Evolutionary conservation across 1,139 yeast species (phyloP).

Genomic region (Arxiozyma heterogenica): DNA sequence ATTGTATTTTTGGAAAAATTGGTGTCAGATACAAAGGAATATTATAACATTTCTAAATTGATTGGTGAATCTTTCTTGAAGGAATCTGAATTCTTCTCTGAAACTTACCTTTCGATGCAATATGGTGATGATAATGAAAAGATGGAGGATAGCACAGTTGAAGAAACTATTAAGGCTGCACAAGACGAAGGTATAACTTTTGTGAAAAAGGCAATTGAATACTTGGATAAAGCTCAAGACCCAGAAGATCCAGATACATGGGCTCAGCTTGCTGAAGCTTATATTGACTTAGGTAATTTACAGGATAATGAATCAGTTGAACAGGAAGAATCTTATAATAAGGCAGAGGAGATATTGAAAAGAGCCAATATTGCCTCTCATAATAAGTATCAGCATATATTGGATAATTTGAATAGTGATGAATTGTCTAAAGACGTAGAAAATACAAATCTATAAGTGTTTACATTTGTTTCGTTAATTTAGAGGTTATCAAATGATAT

Average conservation of each 20-base stretch:
- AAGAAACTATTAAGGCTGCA: conserved; percentile 31
- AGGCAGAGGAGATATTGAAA: conserved; percentile 55
- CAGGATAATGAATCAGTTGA: conserved; percentile 53
- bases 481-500: too few relatives aligned
- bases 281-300: conserved; percentile 68
- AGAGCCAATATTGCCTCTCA: conserved; percentile 70
- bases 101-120: conserved; percentile 45
- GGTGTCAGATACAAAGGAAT: conserved; percentile 10
- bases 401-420: conserved; percentile 30
- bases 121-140: conserved; percentile 41
- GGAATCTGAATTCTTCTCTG: conserved; percentile 54
- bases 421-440: conserved; percentile 7
- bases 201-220: conserved; percentile 48
- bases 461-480: too few relatives aligned
- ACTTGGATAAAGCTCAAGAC: conserved; percentile 50
- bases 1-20: conserved; percentile 33
- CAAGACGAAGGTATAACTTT: conserved; percentile 43
- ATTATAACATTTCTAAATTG: conserved; percentile 37
- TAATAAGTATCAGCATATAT: conserved; percentile 57
- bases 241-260: conserved; percentile 72
- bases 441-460: not conserved
- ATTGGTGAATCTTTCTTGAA: conserved; percentile 55
- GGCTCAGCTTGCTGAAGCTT: conserved; percentile 79
- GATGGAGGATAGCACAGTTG: conserved; percentile 24
- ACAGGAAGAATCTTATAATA: conserved; percentile 53